Evolutionary conservation across 2,329 filamentous ascomycete genomes (phyloP), one percentile per base, ranked within the genome.

Genomic region (Beauveria brongniartii): DNA sequence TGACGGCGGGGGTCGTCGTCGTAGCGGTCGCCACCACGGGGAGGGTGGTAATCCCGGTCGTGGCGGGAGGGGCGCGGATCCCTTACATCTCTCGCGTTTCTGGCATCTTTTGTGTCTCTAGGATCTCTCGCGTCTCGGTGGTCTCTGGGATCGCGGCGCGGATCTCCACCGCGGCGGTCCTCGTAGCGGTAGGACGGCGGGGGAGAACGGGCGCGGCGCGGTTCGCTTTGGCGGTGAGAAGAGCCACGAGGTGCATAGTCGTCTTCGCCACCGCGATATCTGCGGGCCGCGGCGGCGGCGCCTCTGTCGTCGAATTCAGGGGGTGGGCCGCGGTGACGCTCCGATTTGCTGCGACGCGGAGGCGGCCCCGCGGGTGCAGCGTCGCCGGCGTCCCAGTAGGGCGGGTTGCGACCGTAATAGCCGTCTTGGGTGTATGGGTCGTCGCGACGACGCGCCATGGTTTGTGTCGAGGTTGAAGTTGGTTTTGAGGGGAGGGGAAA

Each of bases 401-500:
- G 40, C 37, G 62, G 62, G 48, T 55, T 60, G 65, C 61, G 63
- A 7, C 64, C 65, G 50, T 68, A 69, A 20, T 64, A 58, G 48
- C 65, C 63, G 55, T 68, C 68, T 22, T 62, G 64, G 9, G 58
- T 51, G 43, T 67, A 55, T 34, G 67, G 66, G 43, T 69, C 66
- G 20, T 71, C 68, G 24, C 26, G 41, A 43, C 59, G 59, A 37
- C 65, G 62, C 34, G 67, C 65, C 70, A 72, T 72, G 47, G 55
- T 47, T 57, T 22, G 24, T 47, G 20, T 55, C n/a, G 10, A 44
- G 61, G 46, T 34, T 28, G 61, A 20, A 47, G 28, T n/a, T 41
- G 51, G 18, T 34, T 57, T 12, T 30, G 41, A n/a, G 48, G 30
- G 18, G 20, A 34, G 10, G 20, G 2, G 14, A 30, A 30, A 44